Base-by-base conservation (phyloP, 352 stramenopile species). In the Globisporangium megalacanthum region DNA sequence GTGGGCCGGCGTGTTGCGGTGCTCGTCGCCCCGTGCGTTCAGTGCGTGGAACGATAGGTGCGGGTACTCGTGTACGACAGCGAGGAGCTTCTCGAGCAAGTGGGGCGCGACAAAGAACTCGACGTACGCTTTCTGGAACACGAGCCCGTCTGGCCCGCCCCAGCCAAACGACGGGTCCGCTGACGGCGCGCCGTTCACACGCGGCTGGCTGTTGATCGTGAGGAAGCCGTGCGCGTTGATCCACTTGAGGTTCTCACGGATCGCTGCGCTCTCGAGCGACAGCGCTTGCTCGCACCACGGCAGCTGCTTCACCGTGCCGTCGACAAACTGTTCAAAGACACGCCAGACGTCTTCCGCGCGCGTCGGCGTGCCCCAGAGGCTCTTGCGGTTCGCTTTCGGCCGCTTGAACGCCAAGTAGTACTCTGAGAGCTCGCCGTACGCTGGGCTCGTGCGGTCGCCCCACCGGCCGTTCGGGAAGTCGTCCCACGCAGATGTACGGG, bases 71-170 rank as follows among this genome's bases (percentile, higher is more conserved):
- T 69, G 58, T 13, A 83, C 58, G 54, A 77, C 68, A 46, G 63
- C 77, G 9, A 90, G 64, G 14, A 90, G 68, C 54, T 89, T 77
- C 15, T 67, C 65, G 17, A 94, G 76, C 60, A 92, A 77, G 14
- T 69, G 68, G 20, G 95, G 95, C 33, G 86, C 94, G 25, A 90
- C 85, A 70, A 99, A 99, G 72, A 97, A 99, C 77, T 99, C 97
- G 54, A 98, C 89, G 75, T 99, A 99, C 7, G 94, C 96, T 80
- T 99, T 99, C 79, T 99, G 97, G 78, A 99, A 99, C 31, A 99
- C 95, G 53, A 95, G 88, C 22, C 97, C 97, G 52, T 95, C 85
- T 49, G 86, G 73, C 15, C 94, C 92, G 61, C 97, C 96, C 97
- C 97, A 99, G 37, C 97, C 97, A 68, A 98, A 97, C 35, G 72